These are phyloP conservation scores for Blastobotrys aristatus DNA, from an alignment of 1,139 yeast species.

Conservation along the genomic window DNA sequence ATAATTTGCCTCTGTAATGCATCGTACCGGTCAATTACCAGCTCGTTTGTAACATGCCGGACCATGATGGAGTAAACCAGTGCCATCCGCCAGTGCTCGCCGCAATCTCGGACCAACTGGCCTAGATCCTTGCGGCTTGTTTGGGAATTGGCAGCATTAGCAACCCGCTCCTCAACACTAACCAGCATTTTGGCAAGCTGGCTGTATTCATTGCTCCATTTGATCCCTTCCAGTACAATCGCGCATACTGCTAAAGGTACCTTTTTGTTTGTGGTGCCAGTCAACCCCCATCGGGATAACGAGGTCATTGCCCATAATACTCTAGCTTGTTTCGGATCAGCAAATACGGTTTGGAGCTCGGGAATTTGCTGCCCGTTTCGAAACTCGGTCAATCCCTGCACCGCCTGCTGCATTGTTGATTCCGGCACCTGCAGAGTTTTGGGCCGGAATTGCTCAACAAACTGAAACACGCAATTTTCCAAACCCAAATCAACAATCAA, in stretches of 20 bases:
- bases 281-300: slow-evolving; percentile 46
- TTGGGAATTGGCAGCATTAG: slow-evolving; percentile 4
- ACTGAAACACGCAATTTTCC: slow-evolving; percentile 51
- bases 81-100: slow-evolving; percentile 48
- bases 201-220: slow-evolving; percentile 55
- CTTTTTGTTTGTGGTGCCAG: slow-evolving; percentile 40
- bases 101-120: slow-evolving; percentile 49
- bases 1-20: slow-evolving; percentile 21
- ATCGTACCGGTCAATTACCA: slow-evolving; percentile 11
- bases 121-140: slow-evolving; percentile 56
- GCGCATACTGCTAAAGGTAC: slow-evolving; percentile 37
- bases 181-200: slow-evolving; percentile 41
- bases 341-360: background rate
- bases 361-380: background rate
- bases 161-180: slow-evolving; percentile 29
- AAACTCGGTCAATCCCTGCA: background rate
- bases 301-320: slow-evolving; percentile 14
- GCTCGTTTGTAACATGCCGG: background rate
- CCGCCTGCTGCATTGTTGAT: slow-evolving; percentile 9
- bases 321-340: background rate
- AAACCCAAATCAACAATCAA: slow-evolving; percentile 53
- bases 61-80: slow-evolving; percentile 26
- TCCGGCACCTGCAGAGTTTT: background rate
- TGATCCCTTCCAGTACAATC: slow-evolving; percentile 64
- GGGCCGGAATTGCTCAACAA: slow-evolving; percentile 5